These are phyloP conservation scores for Rubia yunnanensis DNA, from an alignment of 257 asterid species.

Conservation along the genomic window DNA sequence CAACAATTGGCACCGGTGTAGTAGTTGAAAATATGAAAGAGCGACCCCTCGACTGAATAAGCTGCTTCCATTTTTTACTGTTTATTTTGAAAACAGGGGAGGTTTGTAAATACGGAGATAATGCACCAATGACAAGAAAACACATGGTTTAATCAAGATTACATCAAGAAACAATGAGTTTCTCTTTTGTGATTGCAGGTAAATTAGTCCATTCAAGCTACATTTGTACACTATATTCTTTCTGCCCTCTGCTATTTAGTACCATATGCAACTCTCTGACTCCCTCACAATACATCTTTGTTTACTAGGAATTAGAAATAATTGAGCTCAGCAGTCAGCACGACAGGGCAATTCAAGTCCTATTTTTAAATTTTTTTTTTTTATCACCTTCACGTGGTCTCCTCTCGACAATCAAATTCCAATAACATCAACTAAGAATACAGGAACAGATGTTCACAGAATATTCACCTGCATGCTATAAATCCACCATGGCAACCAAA, in stretches of 20 bases:
- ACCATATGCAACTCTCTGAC: neutral
- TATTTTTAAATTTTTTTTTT: no score
- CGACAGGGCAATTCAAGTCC: neutral
- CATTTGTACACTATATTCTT: neutral
- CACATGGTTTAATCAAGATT: neutral
- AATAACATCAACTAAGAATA: neutral
- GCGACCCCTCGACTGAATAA: conserved; percentile 92
- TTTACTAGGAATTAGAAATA: neutral
- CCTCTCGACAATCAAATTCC: neutral
- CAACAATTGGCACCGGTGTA: conserved; percentile 82
- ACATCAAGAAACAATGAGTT: neutral
- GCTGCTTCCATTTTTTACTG: conserved; percentile 95
- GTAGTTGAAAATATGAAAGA: conserved; percentile 97
- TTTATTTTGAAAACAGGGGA: conserved; percentile 17
- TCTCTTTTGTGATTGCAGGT: neutral
- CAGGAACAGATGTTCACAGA: neutral
- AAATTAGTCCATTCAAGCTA: neutral
- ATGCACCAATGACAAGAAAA: neutral
- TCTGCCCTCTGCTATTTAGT: neutral
- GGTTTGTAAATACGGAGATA: neutral
- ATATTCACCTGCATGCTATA: conserved; percentile 81
- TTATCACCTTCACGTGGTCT: neutral
- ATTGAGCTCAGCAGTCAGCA: neutral
- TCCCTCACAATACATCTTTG: neutral
- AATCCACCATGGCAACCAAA: conserved; percentile 99